Percentiles rank a stretch among this genome's conserved stretches.
These are phyloP conservation scores for Penicillium waksmanii DNA, from an alignment of 495 filamentous ascomycete species.

Conservation along the genomic window DNA sequence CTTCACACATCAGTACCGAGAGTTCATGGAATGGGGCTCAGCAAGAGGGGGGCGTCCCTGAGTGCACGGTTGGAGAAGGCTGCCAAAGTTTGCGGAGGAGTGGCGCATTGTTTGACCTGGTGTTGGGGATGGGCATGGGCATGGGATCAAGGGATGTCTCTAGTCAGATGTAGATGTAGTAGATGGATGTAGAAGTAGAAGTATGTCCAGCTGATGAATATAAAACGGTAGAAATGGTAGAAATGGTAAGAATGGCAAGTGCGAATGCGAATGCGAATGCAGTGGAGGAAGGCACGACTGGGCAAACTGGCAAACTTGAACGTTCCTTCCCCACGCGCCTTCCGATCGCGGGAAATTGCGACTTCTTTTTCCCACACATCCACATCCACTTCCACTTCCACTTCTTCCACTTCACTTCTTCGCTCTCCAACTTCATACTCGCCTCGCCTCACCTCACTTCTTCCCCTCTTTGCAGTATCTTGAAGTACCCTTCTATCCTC, in stretches of 20 bases:
- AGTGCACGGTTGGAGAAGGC: not conserved
- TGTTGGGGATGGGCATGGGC: not conserved
- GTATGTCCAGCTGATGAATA: too few species aligned
- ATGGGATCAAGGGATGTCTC: not conserved
- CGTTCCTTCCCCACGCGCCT: conserved; percentile 5
- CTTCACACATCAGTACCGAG: not conserved
- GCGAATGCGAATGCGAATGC: too few species aligned
- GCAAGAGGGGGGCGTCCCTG: not conserved
- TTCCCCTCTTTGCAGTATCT: too few species aligned
- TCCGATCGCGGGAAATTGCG: conserved; percentile 3
- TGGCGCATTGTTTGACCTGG: not conserved
- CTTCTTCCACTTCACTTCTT: not conserved
- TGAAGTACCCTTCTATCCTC: not conserved
- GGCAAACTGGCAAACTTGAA: not conserved
- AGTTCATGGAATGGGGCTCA: not conserved
- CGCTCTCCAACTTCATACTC: not conserved
- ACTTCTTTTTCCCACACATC: not conserved
- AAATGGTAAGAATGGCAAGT: too few species aligned
- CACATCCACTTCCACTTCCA: not conserved
- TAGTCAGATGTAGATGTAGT: too few species aligned
- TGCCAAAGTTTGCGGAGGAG: not conserved
- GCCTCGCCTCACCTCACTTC: too few species aligned
- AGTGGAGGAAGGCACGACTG: not conserved
- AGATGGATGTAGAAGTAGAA: too few species aligned
- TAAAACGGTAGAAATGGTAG: too few species aligned